Evolutionary conservation across 163 green algal genomes (phyloP), one percentile per base, ranked within the genome.

Genomic region (Scenedesmus sp.): DNA sequence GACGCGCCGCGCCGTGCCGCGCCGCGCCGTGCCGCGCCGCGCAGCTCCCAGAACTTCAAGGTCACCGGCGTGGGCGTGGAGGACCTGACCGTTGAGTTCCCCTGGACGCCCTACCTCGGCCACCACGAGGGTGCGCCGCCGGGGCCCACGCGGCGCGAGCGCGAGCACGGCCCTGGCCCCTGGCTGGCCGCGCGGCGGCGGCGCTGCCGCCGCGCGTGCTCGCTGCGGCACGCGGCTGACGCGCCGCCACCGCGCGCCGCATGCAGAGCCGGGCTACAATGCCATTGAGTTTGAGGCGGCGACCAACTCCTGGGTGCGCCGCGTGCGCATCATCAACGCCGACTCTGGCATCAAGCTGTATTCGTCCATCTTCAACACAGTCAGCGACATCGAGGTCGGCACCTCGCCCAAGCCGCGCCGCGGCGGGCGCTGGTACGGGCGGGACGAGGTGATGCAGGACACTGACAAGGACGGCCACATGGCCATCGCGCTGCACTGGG

Each of bases 271-370:
- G 1, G 66, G 70, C 24, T 78, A 60, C 14, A 70, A 70, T 22
- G 56, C 54, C 11, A 78, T 78, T 15, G 57, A 78, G 58, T 78
- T 47, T 13, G 45, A 70, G 18, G 26, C 20, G 10, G 56, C 70
- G 7, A 31, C 57, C 70, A 78, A 78, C 70, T 42, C 26, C 57
- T 78, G 70, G 70, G 70, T 69, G 57, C 70, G 70, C 15, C 45
- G 48, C 57, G 56, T 78, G 54, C 70, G 58, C 42, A 60, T 78
- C 56, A 28, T 70, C 36, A 69, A 78, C 29, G 58, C 54, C 0
- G 70, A 78, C 44, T 36, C 24, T 15, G 70, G 22, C 15, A 31
- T 78, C 36, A 70, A 44, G 26, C 20, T 58, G 33, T 78, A 60
- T 36, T 39, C 31, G 0, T 70, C 54, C 42, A 62, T 39, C 54